These are phyloP conservation scores for Oligophagozyma castellii DNA, from an alignment of 1,139 yeast genomes.

Conservation along the genomic window DNA sequence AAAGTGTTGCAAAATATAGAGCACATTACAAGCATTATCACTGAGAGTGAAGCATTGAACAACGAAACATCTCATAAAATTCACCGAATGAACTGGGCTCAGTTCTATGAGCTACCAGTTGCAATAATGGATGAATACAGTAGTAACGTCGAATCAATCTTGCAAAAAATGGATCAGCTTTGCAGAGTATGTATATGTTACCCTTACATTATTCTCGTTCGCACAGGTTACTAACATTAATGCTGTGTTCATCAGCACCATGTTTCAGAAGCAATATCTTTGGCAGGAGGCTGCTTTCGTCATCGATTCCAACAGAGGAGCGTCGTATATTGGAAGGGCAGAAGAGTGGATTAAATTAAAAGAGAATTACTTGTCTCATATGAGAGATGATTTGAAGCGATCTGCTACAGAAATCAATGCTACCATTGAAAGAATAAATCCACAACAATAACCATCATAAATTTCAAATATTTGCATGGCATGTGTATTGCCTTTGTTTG, in stretches of 20 bases:
- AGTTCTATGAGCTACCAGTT: conserved; percentile 19
- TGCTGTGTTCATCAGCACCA: neutral
- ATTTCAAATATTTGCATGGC: too few relatives aligned
- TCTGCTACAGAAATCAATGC: conserved; percentile 20
- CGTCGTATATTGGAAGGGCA: conserved; percentile 13
- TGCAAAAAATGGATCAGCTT: conserved; percentile 13
- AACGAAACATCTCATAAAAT: neutral
- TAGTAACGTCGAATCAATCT: conserved; percentile 14
- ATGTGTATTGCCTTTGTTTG: too few relatives aligned
- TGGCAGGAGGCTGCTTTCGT: conserved; percentile 25
- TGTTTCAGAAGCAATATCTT: conserved; percentile 13
- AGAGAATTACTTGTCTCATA: conserved; percentile 15
- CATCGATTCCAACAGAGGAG: conserved; percentile 22
- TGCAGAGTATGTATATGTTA: conserved; percentile 11
- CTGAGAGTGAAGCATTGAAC: conserved; percentile 1
- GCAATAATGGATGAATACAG: conserved; percentile 20
- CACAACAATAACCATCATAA: too few relatives aligned
- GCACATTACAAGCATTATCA: conserved; percentile 10
- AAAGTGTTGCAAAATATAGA: conserved; percentile 11
- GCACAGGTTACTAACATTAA: neutral
- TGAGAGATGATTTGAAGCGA: conserved; percentile 11
- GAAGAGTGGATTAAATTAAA: conserved; percentile 21
- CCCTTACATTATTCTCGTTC: neutral
- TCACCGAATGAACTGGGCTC: conserved; percentile 18
- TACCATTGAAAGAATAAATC: conserved; percentile 15